phyloP scores from a whole-genome alignment of 1,284 basidiomycete genomes.

The Wallemia mellicola region DNA sequence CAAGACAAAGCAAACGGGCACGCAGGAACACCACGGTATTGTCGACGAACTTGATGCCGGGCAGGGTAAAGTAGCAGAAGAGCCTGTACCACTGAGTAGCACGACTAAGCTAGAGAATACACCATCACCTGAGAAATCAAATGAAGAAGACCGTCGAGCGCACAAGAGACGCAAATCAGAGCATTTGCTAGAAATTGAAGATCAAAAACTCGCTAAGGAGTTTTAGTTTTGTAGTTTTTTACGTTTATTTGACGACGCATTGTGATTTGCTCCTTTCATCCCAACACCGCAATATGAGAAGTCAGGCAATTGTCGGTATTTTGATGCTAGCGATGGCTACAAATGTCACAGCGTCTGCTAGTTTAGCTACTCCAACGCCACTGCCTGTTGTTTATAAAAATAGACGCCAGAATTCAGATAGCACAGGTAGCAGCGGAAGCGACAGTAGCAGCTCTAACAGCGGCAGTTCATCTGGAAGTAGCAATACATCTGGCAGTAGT shows the following conservation, averaged over 20 bases:
- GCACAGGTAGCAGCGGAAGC: background rate
- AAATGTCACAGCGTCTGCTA: too few relatives aligned
- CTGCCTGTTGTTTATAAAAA: background rate
- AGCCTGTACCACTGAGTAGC: background rate
- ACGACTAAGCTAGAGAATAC: background rate
- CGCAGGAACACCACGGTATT: background rate
- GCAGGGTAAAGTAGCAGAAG: background rate
- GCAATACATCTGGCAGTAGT: too few relatives aligned
- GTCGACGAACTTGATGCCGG: conserved; percentile 1
- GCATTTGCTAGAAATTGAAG: background rate
- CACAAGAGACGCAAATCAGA: background rate
- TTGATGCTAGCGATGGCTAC: too few relatives aligned
- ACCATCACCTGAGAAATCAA: background rate
- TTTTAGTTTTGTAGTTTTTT: background rate
- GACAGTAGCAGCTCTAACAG: background rate
- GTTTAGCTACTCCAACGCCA: background rate
- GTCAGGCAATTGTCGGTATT: background rate
- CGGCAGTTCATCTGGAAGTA: too few relatives aligned
- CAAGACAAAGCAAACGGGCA: background rate
- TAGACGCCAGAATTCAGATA: background rate
- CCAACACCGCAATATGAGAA: background rate
- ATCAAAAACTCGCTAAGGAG: background rate
- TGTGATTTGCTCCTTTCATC: too few relatives aligned
- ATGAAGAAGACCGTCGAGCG: background rate
- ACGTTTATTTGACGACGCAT: background rate